Conservation (phyloP, 208 protist genomes). For the Acanthamoeba sp. region DNA sequence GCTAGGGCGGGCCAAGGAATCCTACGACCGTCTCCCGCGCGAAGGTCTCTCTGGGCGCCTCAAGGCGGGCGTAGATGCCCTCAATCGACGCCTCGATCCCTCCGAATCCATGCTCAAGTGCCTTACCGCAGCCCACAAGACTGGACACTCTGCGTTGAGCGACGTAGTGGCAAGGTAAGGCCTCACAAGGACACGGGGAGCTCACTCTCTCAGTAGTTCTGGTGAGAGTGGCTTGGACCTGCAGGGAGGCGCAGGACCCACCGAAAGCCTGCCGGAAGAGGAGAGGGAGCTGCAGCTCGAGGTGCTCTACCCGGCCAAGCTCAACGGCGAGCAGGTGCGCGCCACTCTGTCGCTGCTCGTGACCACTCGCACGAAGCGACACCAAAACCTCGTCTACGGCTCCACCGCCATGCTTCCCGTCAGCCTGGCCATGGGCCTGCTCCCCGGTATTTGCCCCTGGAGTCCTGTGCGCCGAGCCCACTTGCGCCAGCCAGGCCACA, state of each 20-base stretch:
- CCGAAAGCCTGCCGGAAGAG: neutral
- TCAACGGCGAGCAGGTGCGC: neutral
- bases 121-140: neutral
- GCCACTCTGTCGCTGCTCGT: neutral
- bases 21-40: neutral
- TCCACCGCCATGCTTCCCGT: slow-evolving; percentile 2
- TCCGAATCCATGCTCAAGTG: neutral
- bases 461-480: neutral
- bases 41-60: neutral
- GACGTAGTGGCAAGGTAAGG: neutral
- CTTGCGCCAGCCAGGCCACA: no score
- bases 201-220: no score
- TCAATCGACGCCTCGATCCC: neutral
- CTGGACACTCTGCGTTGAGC: neutral
- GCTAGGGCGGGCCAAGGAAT: neutral
- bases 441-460: neutral
- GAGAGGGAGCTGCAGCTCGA: neutral
- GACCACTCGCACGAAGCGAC: neutral
- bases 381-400: neutral
- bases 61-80: neutral
- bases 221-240: no score
- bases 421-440: neutral
- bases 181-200: no score
- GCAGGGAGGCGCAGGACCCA: no score
- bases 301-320: neutral